Evolutionary conservation across 257 asterid genomes (phyloP).

Genomic region (Striga asiatica): DNA sequence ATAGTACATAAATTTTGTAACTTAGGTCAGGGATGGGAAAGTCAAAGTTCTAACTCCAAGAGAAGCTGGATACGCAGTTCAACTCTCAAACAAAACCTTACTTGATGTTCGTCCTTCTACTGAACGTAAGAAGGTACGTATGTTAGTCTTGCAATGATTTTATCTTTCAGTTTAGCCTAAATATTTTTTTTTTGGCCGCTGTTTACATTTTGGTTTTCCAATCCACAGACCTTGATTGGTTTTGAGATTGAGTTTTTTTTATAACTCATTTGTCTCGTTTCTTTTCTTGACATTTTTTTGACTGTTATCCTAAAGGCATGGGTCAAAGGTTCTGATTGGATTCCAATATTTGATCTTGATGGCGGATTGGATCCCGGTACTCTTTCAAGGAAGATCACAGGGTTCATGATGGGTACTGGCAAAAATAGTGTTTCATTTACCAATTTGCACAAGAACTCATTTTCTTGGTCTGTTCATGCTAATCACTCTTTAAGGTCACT

Average conservation of each 20-base stretch:
- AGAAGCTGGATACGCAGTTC: slow-evolving; percentile 97
- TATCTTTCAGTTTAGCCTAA: neutral
- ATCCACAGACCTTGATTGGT: too few relatives aligned
- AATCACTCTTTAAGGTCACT: too few relatives aligned
- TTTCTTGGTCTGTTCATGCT: slow-evolving; percentile 10
- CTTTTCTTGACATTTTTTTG: slow-evolving; percentile 6
- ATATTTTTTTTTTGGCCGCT: neutral
- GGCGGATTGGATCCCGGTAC: slow-evolving; percentile 48
- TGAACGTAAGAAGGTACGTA: slow-evolving; percentile 64
- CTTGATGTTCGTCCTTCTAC: slow-evolving; percentile 90
- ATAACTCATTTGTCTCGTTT: neutral
- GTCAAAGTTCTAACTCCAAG: slow-evolving; percentile 80
- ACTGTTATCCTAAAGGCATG: slow-evolving; percentile 56
- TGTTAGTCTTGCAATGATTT: neutral
- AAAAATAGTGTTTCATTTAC: neutral
- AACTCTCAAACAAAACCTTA: slow-evolving; percentile 64
- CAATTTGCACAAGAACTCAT: neutral
- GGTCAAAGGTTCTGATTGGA: slow-evolving; percentile 87
- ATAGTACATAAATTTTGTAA: slow-evolving; percentile 2
- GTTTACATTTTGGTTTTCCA: too few relatives aligned
- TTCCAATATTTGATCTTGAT: slow-evolving; percentile 84
- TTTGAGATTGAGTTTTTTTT: neutral
- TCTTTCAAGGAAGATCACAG: slow-evolving; percentile 60
- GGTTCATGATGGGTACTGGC: slow-evolving; percentile 77
- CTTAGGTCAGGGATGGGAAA: slow-evolving; percentile 74